phyloP scores from a whole-genome alignment of 257 asterid genomes.

The Eustoma russellianum region DNA sequence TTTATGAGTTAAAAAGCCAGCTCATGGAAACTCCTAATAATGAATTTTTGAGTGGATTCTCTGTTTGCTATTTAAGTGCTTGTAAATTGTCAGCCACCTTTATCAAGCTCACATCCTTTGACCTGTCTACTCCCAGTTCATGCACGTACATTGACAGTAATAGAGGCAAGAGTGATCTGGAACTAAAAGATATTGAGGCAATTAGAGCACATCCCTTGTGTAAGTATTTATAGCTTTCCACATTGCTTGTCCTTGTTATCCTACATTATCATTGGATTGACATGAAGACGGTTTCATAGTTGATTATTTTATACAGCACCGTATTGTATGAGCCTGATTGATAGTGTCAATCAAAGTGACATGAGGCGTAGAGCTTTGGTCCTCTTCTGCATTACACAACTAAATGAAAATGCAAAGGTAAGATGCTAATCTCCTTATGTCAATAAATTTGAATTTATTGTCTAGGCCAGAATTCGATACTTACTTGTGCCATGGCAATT shows the following conservation, averaged over 20 bases:
- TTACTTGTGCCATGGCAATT: too few relatives aligned
- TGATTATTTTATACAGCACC: conserved; percentile 39
- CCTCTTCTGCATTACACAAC: conserved; percentile 69
- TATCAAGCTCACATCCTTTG: not conserved
- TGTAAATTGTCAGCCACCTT: too few relatives aligned
- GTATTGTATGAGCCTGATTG: conserved; percentile 55
- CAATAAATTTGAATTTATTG: not conserved
- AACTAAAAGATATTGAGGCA: conserved; percentile 44
- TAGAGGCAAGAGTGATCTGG: conserved; percentile 47
- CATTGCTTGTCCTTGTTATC: conserved; percentile 6
- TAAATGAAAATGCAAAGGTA: conserved; percentile 69
- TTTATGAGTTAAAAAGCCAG: too few relatives aligned
- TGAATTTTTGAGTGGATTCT: too few relatives aligned
- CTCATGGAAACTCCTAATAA: too few relatives aligned
- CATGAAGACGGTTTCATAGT: conserved; percentile 1
- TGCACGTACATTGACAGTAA: conserved; percentile 53
- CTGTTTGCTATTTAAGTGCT: too few relatives aligned
- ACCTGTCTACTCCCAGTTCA: conserved; percentile 33
- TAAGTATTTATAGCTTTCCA: conserved; percentile 26
- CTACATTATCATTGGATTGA: not conserved
- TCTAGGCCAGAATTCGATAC: not conserved
- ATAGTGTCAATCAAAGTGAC: conserved; percentile 82
- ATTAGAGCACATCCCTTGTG: conserved; percentile 63
- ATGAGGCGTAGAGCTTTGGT: conserved; percentile 73
- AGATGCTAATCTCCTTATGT: not conserved